Evolutionary conservation across 2,329 filamentous ascomycete genomes (phyloP).

Genomic region (Phialophora verrucosa): DNA sequence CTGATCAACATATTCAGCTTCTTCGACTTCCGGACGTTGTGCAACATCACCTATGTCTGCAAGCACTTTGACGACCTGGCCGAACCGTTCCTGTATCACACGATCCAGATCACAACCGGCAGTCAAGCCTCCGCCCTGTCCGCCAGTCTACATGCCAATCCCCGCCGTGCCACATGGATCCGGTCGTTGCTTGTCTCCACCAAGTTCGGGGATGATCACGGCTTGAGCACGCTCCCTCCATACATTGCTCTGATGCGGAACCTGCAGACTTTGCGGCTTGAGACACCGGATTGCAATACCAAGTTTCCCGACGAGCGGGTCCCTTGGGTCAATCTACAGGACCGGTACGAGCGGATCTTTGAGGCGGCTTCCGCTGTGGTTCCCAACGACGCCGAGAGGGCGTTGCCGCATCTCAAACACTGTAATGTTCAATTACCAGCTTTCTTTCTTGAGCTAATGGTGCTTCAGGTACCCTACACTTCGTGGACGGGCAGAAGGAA

Average conservation of each 20-base stretch:
- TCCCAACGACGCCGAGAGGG: conserved; percentile 27
- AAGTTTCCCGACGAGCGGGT: conserved; percentile 36
- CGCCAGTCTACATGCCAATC: conserved; percentile 30
- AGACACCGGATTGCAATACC: conserved; percentile 40
- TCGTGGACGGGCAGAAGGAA: conserved; percentile 37
- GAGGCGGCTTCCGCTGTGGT: conserved; percentile 35
- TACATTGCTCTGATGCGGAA: conserved; percentile 36
- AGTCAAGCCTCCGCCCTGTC: conserved; percentile 30
- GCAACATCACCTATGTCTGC: conserved; percentile 30
- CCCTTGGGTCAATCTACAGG: conserved; percentile 37
- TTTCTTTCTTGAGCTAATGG: neutral
- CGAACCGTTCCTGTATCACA: conserved; percentile 38
- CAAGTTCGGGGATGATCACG: conserved; percentile 38
- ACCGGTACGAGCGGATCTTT: conserved; percentile 38
- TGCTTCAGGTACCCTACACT: conserved; percentile 37
- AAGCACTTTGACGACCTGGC: conserved; percentile 36
- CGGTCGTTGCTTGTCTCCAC: conserved; percentile 38
- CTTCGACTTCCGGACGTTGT: conserved; percentile 31
- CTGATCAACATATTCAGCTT: conserved; percentile 36
- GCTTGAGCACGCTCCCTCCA: conserved; percentile 34
- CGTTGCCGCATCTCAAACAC: conserved; percentile 32
- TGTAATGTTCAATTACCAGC: conserved; percentile 21
- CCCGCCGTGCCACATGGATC: conserved; percentile 34
- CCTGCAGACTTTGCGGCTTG: conserved; percentile 35
- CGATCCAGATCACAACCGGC: conserved; percentile 33